These are phyloP conservation scores for Priceomyces castillae DNA, from an alignment of 805 yeast species.

Conservation along the genomic window DNA sequence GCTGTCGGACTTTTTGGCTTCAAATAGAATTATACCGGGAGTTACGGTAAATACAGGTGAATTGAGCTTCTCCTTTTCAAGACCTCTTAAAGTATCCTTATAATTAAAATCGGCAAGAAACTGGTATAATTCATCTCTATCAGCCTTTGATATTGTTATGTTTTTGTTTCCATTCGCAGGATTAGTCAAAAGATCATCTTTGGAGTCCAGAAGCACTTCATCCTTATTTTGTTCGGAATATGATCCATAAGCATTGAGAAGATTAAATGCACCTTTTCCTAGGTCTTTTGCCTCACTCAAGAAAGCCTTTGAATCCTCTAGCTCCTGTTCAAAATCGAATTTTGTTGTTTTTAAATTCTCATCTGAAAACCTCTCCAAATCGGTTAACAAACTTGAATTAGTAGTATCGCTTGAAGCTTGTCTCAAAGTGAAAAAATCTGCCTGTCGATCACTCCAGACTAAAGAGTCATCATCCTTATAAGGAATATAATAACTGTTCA, in stretches of 20 bases:
- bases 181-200: not conserved
- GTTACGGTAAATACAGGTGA: slow-evolving; percentile 34
- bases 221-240: not conserved
- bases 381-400: slow-evolving; percentile 1
- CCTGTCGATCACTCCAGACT: slow-evolving; percentile 29
- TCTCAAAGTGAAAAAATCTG: slow-evolving; percentile 15
- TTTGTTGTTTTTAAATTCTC: slow-evolving; percentile 8
- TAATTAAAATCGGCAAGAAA: slow-evolving; percentile 27
- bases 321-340: slow-evolving; percentile 11
- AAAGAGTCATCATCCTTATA: slow-evolving; percentile 29
- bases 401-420: not conserved
- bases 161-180: not conserved
- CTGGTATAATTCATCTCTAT: slow-evolving; percentile 21
- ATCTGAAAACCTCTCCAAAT: slow-evolving; percentile 15
- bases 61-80: slow-evolving; percentile 15
- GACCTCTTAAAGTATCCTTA: slow-evolving; percentile 20
- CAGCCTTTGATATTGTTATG: slow-evolving; percentile 4
- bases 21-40: slow-evolving; percentile 39
- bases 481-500: slow-evolving; percentile 18
- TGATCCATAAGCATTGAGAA: slow-evolving; percentile 12
- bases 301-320: slow-evolving; percentile 16
- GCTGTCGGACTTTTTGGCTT: slow-evolving; percentile 10
- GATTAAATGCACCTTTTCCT: slow-evolving; percentile 14
- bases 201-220: not conserved
- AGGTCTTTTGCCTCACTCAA: slow-evolving; percentile 6